Conservation (phyloP, 176 grass and related monocot species). For the Neostapfia colusana region DNA sequence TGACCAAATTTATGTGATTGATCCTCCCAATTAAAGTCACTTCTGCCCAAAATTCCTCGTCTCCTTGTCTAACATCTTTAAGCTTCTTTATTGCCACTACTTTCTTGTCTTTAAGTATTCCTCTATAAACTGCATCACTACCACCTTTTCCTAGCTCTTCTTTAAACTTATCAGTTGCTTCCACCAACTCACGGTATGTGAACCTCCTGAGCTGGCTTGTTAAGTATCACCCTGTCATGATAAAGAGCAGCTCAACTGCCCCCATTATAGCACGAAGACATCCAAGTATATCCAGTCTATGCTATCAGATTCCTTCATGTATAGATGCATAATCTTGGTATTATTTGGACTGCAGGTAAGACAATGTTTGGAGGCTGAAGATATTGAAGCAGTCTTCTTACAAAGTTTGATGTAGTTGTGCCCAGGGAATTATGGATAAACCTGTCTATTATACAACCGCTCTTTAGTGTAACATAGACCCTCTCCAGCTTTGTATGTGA, state of each 20-base stretch:
- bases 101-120: slow-evolving; percentile 58
- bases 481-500: slow-evolving; percentile 56
- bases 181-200: slow-evolving; percentile 60
- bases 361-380: slow-evolving; percentile 19
- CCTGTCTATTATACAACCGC: slow-evolving; percentile 64
- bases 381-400: slow-evolving; percentile 33
- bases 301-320: slow-evolving; percentile 36
- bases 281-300: slow-evolving; percentile 68
- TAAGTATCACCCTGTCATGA: slow-evolving; percentile 69
- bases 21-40: slow-evolving; percentile 66
- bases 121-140: slow-evolving; percentile 60
- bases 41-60: slow-evolving; percentile 77
- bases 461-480: slow-evolving; percentile 66
- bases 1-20: slow-evolving; percentile 87
- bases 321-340: slow-evolving; percentile 27
- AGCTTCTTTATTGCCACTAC: slow-evolving; percentile 83
- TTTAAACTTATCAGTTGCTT: slow-evolving; percentile 66
- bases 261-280: slow-evolving; percentile 51
- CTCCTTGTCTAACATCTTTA: slow-evolving; percentile 58
- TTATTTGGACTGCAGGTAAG: slow-evolving; percentile 49
- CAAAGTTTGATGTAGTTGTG: slow-evolving; percentile 67
- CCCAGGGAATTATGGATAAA: slow-evolving; percentile 51
- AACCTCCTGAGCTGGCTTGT: slow-evolving; percentile 66
- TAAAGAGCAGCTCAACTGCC: slow-evolving; percentile 53
- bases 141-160: slow-evolving; percentile 74